Evolutionary conservation across 2,329 filamentous ascomycete genomes (phyloP), one percentile per base, ranked within the genome.

Genomic region (Fusarium sp.): DNA sequence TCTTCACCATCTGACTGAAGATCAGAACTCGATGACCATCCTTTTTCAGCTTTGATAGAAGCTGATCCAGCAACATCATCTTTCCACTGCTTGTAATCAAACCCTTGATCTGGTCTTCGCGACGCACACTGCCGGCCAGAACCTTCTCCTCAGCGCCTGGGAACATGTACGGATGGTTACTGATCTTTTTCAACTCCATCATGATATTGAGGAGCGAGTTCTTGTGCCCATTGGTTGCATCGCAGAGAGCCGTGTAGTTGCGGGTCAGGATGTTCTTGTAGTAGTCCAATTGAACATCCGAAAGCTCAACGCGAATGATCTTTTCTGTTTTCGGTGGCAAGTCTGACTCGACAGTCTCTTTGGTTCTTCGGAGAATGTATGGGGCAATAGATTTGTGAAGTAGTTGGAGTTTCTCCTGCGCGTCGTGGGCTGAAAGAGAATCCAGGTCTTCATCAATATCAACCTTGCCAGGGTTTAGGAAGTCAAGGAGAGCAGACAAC

Each of bases 131-230:
- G 15, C 92, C 93, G 62, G 88, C 90, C 50, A 98, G 81, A 14
- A 98, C 92, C 71, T 92, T 92, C 59, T 97, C 92, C 77, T 99
- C 96, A 4, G 94, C 95, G 66, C 94, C 94, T 4, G 92, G 91
- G 73, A 99, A 98, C 90, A 99, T 96, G 81, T 97, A 97, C 1
- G 96, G 95, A 76, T 99, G 96, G 75, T 99, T 99, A 81, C 95
- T 98, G 77, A 96, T 94, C 80, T 99, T 99, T 83, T 99, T 99
- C 75, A 99, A 80, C 79, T 99, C 96, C 96, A 99, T 99, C 88
- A 99, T 97, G 77, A 99, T 96, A 79, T 99, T 99, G 67, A 99
- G 83, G 15, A 99, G 82, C 0, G 95, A 98, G 71, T 97, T 95
- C 79, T 97, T 98, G 78, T 96, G 93, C 7, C 95, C 96, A 63